Percentiles rank a stretch among this genome's conserved stretches.
Conservation (phyloP, 805 yeast genomes). For the Starmerella scarabaei region DNA sequence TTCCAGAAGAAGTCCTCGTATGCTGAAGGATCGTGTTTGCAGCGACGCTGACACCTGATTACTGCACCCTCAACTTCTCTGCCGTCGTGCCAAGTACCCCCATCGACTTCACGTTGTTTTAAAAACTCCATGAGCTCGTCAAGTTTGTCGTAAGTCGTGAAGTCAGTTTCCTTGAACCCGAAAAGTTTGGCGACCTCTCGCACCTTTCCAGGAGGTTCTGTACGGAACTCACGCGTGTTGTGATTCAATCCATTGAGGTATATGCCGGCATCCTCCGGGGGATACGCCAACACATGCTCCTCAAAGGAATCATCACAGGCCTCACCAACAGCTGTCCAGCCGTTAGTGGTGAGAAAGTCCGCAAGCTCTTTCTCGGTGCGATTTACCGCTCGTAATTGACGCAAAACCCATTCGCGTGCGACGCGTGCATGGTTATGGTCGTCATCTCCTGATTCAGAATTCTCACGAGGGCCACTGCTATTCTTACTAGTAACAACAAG, state of each 20-base stretch:
- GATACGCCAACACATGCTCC: slow-evolving; percentile 78
- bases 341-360: slow-evolving; percentile 33
- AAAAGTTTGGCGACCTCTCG: slow-evolving; percentile 44
- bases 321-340: slow-evolving; percentile 81
- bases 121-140: slow-evolving; percentile 39
- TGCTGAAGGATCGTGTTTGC: slow-evolving; percentile 4
- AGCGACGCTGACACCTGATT: slow-evolving; percentile 42
- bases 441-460: slow-evolving; percentile 26
- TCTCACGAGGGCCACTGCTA: slow-evolving; percentile 48
- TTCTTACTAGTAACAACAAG: slow-evolving; percentile 84
- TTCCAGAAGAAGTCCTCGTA: slow-evolving; percentile 62
- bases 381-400: slow-evolving; percentile 37
- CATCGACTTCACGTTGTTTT: slow-evolving; percentile 46
- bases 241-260: slow-evolving; percentile 80
- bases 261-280: slow-evolving; percentile 55
- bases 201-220: slow-evolving; percentile 52
- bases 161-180: slow-evolving; percentile 54
- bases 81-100: slow-evolving; percentile 30
- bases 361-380: slow-evolving; percentile 43
- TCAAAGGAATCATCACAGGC: slow-evolving; percentile 86
- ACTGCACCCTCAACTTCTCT: slow-evolving; percentile 90
- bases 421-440: slow-evolving; percentile 58
- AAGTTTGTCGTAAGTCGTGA: slow-evolving; percentile 31
- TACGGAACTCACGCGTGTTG: slow-evolving; percentile 50
- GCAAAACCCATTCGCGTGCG: slow-evolving; percentile 47